Conservation (phyloP, 2,329 filamentous ascomycete species). For the Thermothelomyces thermophilus region DNA sequence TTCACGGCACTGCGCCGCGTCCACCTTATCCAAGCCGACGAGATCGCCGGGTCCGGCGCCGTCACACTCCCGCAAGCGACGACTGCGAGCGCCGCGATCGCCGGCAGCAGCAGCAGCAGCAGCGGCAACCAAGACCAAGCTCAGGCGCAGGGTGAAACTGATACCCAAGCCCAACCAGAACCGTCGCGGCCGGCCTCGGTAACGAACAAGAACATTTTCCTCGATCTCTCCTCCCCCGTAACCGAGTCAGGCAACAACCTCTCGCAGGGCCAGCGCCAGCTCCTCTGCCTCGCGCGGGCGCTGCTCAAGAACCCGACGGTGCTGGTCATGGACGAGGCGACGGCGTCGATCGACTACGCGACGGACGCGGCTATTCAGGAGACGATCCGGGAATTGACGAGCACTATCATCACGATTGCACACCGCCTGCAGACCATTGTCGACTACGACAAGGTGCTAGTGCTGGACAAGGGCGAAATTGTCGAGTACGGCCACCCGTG, state of each 20-base stretch:
- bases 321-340: conserved; percentile 98
- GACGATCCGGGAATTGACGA: conserved; percentile 86
- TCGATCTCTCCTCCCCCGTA: conserved; percentile 75
- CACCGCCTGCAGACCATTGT: conserved; percentile 94
- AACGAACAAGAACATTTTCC: conserved; percentile 92
- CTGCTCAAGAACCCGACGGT: conserved; percentile 88
- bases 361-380: conserved; percentile 95
- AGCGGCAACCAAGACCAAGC: conserved; percentile 11
- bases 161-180: background rate
- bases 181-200: conserved; percentile 33
- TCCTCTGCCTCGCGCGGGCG: conserved; percentile 86
- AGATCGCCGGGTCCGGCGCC: conserved; percentile 33
- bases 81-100: conserved; percentile 4
- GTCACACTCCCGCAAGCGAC: conserved; percentile 19
- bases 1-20: conserved; percentile 81
- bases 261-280: conserved; percentile 91
- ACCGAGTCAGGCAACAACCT: conserved; percentile 90
- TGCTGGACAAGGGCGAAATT: conserved; percentile 81
- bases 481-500: conserved; percentile 89
- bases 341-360: conserved; percentile 92
- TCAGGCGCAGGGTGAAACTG: too few species aligned
- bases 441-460: conserved; percentile 95
- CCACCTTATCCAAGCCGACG: conserved; percentile 68
- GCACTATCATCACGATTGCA: conserved; percentile 94
- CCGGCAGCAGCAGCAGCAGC: conserved; percentile 5